These are phyloP conservation scores for Arthrobotrys sphaeroides DNA, from an alignment of 2,329 filamentous ascomycete species.

Conservation along the genomic window DNA sequence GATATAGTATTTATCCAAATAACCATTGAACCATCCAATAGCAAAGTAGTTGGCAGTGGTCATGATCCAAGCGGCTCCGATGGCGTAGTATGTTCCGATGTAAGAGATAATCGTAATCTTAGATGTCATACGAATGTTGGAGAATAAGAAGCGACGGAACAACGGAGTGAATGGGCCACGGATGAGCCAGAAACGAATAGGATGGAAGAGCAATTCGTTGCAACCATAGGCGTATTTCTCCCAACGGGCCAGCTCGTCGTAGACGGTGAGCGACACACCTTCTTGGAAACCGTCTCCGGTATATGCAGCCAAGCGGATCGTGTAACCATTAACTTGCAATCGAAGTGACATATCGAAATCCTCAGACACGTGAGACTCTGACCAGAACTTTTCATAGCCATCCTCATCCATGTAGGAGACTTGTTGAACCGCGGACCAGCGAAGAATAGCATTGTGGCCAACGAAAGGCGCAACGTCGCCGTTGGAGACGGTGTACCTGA, in stretches of 20 bases:
- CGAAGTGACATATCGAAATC: conserved; percentile 85
- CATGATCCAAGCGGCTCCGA: conserved; percentile 78
- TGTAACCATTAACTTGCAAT: conserved; percentile 76
- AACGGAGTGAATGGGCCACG: conserved; percentile 81
- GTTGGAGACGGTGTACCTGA: conserved; percentile 79
- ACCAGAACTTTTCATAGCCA: conserved; percentile 82
- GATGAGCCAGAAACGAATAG: conserved; percentile 76
- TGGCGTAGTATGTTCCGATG: conserved; percentile 82
- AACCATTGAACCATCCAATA: conserved; percentile 78
- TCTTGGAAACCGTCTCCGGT: conserved; percentile 82
- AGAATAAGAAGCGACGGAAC: conserved; percentile 77
- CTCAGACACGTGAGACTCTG: conserved; percentile 80
- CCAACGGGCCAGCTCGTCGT: conserved; percentile 85
- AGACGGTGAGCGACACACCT: conserved; percentile 83
- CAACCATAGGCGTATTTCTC: conserved; percentile 88
- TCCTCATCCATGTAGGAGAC: conserved; percentile 76
- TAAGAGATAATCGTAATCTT: conserved; percentile 81
- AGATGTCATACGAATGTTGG: conserved; percentile 77
- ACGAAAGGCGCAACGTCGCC: conserved; percentile 82
- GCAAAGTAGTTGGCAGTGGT: conserved; percentile 79
- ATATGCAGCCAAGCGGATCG: conserved; percentile 77
- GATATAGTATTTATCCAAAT: conserved; percentile 81
- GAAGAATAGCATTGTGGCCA: conserved; percentile 80
- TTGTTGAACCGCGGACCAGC: conserved; percentile 79
- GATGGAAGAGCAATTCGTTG: conserved; percentile 83